Base-by-base conservation (phyloP, 139 green algal species). In the Chlorella vulgaris region DNA sequence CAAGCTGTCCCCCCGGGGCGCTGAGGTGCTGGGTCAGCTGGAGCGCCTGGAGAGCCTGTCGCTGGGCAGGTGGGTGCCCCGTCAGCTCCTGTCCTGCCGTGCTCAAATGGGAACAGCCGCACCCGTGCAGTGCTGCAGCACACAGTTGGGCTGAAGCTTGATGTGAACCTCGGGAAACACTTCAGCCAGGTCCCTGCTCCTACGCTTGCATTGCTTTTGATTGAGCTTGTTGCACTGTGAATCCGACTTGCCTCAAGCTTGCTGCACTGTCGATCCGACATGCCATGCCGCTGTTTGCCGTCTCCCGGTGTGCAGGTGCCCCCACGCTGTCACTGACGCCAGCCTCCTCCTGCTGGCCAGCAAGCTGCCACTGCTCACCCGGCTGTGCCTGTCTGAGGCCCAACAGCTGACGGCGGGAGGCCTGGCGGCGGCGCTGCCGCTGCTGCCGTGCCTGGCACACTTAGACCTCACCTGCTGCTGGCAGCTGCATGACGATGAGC, bases 381-480 rank as follows among this genome's bases (percentile, higher is more conserved):
- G 70, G 70, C 70, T 78, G 33, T 24, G 53, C 50, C 70, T 78
- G 5, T 78, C 70, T 2, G 70, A 78, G 29, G 70, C 51, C 4
- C 70, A 75, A 7, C 68, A 43, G 28, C 33, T 78, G 50, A 67
- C 47, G 2, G 21, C 70, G 1, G 33, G 19, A 18, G 70, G 31
- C 0, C 70, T 78, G 70, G 31, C 53, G 7, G 33, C 33, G 0
- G 50, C 50, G 10, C 70, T 78, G 33, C 29, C 4, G 18, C 21
- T 51, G 33, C 50, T 78, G 70, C 70, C 70, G 5, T 65, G 53
- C 50, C 70, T 78, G 7, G 50, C 55, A 19, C 33, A 75, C 22
- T 51, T 82, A 58, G 51, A 85, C 53, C 73, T 85, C 18, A 81
- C 81, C 22, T 74, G 69, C 36, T 75, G 74, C 39, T 24, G 24